These are phyloP conservation scores for Cyclotella baltica DNA, from an alignment of 108 stramenopile genomes.

Conservation along the genomic window DNA sequence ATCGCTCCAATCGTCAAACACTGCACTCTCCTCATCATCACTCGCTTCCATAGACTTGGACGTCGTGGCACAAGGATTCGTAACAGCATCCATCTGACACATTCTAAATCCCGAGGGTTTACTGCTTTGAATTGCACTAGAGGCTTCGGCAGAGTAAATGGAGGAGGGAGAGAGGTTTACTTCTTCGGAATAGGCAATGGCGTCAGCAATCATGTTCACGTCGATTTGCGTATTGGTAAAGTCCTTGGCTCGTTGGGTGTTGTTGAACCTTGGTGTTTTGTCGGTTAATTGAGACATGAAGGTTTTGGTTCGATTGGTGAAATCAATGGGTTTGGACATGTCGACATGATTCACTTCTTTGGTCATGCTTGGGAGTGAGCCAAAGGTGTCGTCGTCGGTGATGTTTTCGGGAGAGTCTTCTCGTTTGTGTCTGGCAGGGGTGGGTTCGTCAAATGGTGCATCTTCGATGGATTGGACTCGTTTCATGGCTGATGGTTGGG, in stretches of 20 bases:
- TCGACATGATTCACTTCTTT: conserved; percentile 11
- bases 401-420: conserved; percentile 5
- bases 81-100: neutral
- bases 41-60: neutral
- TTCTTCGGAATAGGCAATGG: neutral
- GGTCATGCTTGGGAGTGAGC: neutral
- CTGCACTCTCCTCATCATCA: conserved; percentile 6
- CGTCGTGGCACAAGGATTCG: neutral
- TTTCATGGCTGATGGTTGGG: neutral
- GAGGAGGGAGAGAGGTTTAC: neutral
- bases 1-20: conserved; percentile 48
- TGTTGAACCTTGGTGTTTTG: conserved; percentile 41
- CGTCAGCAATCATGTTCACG: conserved; percentile 14
- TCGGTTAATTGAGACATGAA: conserved; percentile 43
- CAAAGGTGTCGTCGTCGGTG: neutral
- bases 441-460: conserved; percentile 51
- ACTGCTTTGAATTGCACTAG: neutral
- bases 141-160: conserved; percentile 7
- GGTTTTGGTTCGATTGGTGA: conserved; percentile 29
- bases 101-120: neutral
- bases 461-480: conserved; percentile 31
- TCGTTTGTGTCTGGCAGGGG: neutral
- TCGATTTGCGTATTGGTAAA: conserved; percentile 32
- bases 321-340: conserved; percentile 27
- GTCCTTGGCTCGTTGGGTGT: conserved; percentile 17